Base-by-base conservation (phyloP, 371 early-diverging fungal species). In the Mortierella sp. region DNA sequence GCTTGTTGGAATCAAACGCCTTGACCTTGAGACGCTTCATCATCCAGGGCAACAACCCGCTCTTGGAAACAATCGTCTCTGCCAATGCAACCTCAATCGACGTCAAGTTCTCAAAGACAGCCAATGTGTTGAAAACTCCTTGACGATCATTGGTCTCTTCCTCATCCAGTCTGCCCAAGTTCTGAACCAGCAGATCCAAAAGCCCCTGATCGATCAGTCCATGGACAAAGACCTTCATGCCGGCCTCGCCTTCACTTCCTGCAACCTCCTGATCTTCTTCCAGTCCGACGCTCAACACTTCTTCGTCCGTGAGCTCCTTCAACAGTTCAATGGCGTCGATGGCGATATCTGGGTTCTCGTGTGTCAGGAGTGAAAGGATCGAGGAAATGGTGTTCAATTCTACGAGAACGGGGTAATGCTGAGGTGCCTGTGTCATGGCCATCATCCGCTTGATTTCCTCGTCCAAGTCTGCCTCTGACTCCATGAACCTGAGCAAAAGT, bases 261-360 rank as follows among this genome's bases (percentile, higher is more conserved):
- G 93, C 91, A 71, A 92, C 93, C 27, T 92, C 87, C 35, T 94
- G 93, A 18, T 88, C 83, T 24, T 83, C 82, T 8, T 79, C 86
- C 16, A 76, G 32, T 44, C 72, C 81, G 4, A 79, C 68, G 4
- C 89, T 88, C 24, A 94, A 93, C 1, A 96, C 93, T 75, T 99
- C 99, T 78, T 98, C 98, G 83, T 97, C 98, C 8, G 96, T 96
- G 75, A 97, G 89, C 88, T 98, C 98, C 80, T 95, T 95, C 44
- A 97, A 83, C 12, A 98, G 87, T 80, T 96, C 96, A 70, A 98
- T 91, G 0, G 96, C 93, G 56, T 95, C 95, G 70, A 97, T 93
- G 1, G 93, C 90, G 82, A 99, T 97, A 83, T 99, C 99, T 14
- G 95, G 96, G 88, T 99, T 99, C 71, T 98, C 98, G 81, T 99